Base-by-base conservation (phyloP, 176 grass and related monocot species). In the Pontederia paniculata region DNA sequence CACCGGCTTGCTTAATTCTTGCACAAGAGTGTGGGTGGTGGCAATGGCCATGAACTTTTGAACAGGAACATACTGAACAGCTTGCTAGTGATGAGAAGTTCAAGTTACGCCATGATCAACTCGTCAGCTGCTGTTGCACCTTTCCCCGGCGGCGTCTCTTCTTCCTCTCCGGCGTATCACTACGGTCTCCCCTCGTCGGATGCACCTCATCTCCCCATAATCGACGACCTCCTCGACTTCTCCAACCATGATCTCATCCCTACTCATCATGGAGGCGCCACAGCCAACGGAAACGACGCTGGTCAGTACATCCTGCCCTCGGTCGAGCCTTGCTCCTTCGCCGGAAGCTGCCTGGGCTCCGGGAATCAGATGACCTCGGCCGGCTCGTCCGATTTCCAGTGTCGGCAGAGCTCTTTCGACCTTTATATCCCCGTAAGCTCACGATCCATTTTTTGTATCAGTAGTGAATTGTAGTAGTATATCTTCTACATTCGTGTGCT, bases 161-260 rank as follows among this genome's bases (percentile, higher is more conserved):
- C 14, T 52, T 10, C 63, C 37, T 10, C 63, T 25, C 21, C 48
- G 3, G 15, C 63, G 0, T 66, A 19, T 16, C 48, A 37, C 15
- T 52, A 19, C 21, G 15, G 63, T 17, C 48, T 65, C 17, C 21
- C 63, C 9, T 18, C 48, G 13, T 17, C 63, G 16, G 47, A 50
- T 22, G 58, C 42, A 21, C 25, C 62, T 37, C 47, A 37, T 8
- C 44, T 14, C 46, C 25, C 25, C 1, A 2, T 31, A 31, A 15
- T 52, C 48, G 48, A 66, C 47, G 63, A 66, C 21, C 9, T 41
- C 46, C 43, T 50, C 23, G 42, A 44, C 47, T 51, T 65, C 21
- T 51, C 21, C 62, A 5, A 19, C 21, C 47, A n/a, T 10, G 17
- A 23, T 6, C 62, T 13, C 14, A 41, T 66, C 45, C 48, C 63